These are phyloP conservation scores for Suillus americanus DNA, from an alignment of 768 basidiomycete genomes.

Conservation along the genomic window DNA sequence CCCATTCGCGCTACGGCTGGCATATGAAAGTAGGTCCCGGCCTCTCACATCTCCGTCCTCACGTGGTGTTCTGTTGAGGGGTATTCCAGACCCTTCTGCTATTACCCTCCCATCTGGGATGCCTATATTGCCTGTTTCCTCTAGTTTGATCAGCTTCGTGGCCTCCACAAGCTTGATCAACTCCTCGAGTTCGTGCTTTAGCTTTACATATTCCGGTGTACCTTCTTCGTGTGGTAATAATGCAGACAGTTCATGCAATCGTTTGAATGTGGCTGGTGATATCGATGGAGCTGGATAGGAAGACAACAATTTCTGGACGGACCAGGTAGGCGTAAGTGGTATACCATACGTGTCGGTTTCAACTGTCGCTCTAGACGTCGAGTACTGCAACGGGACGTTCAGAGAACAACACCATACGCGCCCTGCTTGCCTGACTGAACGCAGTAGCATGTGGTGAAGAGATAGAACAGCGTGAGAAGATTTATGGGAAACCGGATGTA, in stretches of 20 bases:
- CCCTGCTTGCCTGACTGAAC: constrained; percentile 5
- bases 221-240: constrained; percentile 63
- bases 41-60: constrained; percentile 35
- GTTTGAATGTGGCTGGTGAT: constrained; percentile 54
- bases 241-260: constrained; percentile 72
- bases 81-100: constrained; percentile 39
- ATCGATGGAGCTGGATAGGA: constrained; percentile 74
- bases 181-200: constrained; percentile 65
- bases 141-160: constrained; percentile 59
- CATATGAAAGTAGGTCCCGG: constrained; percentile 47
- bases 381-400: neutral
- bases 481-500: neutral
- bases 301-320: constrained; percentile 71
- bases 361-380: constrained; percentile 13
- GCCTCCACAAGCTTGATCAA: constrained; percentile 80
- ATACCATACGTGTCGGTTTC: constrained; percentile 61
- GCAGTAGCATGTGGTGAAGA: constrained; percentile 1
- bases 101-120: constrained; percentile 44
- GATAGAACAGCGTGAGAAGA: constrained; percentile 13
- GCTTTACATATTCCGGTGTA: constrained; percentile 47
- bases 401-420: neutral
- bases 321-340: constrained; percentile 74
- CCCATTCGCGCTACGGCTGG: constrained; percentile 45
- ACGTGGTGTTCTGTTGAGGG: constrained; percentile 17
- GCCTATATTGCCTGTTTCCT: constrained; percentile 23